These are phyloP conservation scores for Pseudogymnoascus sp. DNA, from an alignment of 2,329 filamentous ascomycete genomes.

Conservation along the genomic window DNA sequence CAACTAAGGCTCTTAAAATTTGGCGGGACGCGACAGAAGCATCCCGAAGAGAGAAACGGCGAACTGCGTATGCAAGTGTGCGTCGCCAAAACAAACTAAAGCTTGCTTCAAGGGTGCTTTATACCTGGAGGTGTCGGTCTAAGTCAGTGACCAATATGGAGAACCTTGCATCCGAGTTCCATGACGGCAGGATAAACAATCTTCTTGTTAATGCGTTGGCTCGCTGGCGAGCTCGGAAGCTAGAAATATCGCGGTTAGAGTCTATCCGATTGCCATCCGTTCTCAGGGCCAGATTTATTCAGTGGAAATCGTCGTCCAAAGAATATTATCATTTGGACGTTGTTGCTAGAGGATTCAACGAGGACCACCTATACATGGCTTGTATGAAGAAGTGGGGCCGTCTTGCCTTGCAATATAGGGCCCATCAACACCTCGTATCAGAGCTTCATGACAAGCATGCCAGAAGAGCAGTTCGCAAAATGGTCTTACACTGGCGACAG, in stretches of 20 bases:
- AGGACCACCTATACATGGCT: conserved; percentile 18
- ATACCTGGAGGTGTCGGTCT: conserved; percentile 20
- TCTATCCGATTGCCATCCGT: conserved; percentile 17
- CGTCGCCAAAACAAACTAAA: conserved; percentile 24
- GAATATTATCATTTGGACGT: conserved; percentile 19
- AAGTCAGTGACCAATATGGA: conserved; percentile 22
- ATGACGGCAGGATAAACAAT: conserved; percentile 20
- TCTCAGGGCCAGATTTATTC: conserved; percentile 19
- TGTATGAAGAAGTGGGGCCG: conserved; percentile 27
- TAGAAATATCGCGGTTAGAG: conserved; percentile 23
- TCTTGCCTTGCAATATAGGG: conserved; percentile 20
- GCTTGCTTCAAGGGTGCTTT: conserved; percentile 20
- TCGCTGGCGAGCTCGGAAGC: conserved; percentile 23
- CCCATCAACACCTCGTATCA: conserved; percentile 21
- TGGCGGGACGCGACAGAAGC: conserved; percentile 24
- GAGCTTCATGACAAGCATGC: conserved; percentile 26
- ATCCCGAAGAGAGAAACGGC: conserved; percentile 25
- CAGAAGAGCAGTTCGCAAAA: conserved; percentile 27
- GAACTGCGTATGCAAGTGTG: conserved; percentile 23
- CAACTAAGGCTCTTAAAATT: conserved; percentile 20
- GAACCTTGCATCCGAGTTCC: conserved; percentile 20
- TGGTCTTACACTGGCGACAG: conserved; percentile 27
- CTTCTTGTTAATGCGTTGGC: conserved; percentile 25
- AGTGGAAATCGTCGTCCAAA: conserved; percentile 21
- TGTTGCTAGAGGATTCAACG: conserved; percentile 23